Percentiles rank a stretch among this genome's conserved stretches.
Conservation (phyloP, 192 early-diverging fungal genomes). For the Coemansia sp. region DNA sequence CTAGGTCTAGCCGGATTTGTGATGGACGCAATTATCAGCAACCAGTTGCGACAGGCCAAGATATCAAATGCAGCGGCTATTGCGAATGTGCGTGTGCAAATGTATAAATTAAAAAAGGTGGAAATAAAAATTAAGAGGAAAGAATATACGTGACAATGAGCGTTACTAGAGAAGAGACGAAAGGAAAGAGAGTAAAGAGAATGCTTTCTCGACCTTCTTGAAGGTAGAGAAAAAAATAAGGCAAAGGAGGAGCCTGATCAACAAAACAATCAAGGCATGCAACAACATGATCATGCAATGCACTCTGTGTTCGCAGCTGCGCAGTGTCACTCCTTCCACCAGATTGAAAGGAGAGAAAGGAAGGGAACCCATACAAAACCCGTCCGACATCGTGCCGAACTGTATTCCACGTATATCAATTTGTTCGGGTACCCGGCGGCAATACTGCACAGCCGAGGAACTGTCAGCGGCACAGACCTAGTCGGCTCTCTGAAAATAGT, state of each 20-base stretch:
- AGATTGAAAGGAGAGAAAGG: neutral
- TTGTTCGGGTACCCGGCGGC: no score
- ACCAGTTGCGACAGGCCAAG: neutral
- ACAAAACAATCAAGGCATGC: no score
- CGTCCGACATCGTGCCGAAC: neutral
- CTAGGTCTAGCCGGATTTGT: neutral
- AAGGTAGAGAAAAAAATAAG: no score
- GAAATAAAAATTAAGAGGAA: neutral
- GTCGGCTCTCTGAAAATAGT: conserved; percentile 1
- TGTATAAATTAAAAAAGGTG: neutral
- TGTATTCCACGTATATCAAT: no score
- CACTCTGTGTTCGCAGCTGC: no score
- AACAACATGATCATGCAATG: no score
- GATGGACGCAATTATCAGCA: neutral
- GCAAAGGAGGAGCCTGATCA: no score
- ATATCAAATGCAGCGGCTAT: neutral
- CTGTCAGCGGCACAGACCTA: neutral
- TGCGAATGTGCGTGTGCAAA: neutral
- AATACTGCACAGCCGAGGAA: no score
- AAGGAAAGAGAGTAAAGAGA: no score
- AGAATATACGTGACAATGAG: neutral
- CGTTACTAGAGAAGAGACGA: no score
- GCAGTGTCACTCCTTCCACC: no score
- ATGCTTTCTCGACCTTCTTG: no score
- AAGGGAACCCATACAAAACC: neutral